These are phyloP conservation scores for Eimeria praecox DNA, from an alignment of 169 alveolate genomes.

Conservation along the genomic window DNA sequence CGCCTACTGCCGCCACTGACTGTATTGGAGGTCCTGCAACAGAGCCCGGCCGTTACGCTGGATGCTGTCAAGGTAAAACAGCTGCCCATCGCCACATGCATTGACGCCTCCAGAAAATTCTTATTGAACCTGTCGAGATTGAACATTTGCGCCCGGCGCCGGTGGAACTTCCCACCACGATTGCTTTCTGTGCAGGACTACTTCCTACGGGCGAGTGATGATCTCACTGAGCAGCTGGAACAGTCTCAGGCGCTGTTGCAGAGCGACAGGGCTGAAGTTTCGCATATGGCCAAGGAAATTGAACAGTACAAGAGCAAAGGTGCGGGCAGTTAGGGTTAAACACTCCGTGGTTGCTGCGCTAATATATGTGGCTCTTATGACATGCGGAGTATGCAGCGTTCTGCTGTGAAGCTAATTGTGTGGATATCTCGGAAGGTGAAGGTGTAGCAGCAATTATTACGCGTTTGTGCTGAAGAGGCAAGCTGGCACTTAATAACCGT, in stretches of 20 bases:
- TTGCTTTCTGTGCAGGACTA: constrained; percentile 44
- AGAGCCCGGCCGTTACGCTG: constrained; percentile 75
- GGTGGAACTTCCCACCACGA: constrained; percentile 2
- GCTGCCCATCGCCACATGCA: not conserved
- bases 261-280: constrained; percentile 71
- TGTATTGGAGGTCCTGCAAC: constrained; percentile 79
- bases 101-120: not conserved
- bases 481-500: not conserved
- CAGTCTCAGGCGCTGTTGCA: constrained; percentile 69
- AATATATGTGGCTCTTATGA: not conserved
- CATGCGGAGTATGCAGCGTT: not conserved
- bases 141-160: not conserved
- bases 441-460: not conserved
- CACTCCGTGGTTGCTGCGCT: not conserved
- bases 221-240: constrained; percentile 57
- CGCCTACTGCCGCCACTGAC: constrained; percentile 81
- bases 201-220: constrained; percentile 66
- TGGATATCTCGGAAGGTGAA: not conserved
- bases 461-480: not conserved
- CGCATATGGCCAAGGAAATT: constrained; percentile 67
- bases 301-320: constrained; percentile 55
- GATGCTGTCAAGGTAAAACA: constrained; percentile 81
- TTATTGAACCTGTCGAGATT: not conserved
- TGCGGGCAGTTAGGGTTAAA: not conserved
- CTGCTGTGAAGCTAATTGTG: not conserved